Percentiles rank a stretch among this genome's conserved stretches.
These are phyloP conservation scores for Aspergillus costaricaensis DNA, from an alignment of 2,329 filamentous ascomycete genomes.

Conservation along the genomic window DNA sequence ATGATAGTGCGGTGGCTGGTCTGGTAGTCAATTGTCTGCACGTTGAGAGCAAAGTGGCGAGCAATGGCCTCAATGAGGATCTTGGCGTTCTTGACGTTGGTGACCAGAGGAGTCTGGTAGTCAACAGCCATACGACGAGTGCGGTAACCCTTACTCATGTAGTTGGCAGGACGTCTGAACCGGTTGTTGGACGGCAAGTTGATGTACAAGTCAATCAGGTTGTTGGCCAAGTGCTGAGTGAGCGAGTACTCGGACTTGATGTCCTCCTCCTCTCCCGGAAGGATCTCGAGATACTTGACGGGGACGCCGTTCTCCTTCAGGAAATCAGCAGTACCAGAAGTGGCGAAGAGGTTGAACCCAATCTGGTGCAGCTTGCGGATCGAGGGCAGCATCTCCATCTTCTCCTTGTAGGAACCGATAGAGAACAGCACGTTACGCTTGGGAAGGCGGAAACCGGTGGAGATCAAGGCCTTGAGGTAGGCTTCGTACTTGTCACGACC, in stretches of 20 bases:
- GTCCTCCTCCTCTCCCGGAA: conserved; percentile 74
- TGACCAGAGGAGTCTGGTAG: conserved; percentile 94
- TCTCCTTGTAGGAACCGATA: conserved; percentile 96
- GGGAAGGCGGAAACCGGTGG: conserved; percentile 93
- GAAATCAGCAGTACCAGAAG: conserved; percentile 94
- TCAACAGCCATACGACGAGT: conserved; percentile 98
- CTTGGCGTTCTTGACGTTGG: conserved; percentile 99
- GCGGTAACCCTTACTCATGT: conserved; percentile 97
- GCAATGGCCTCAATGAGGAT: conserved; percentile 92
- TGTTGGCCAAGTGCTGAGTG: conserved; percentile 94
- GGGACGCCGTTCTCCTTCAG: conserved; percentile 88
- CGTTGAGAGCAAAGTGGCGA: conserved; percentile 80
- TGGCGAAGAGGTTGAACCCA: conserved; percentile 94
- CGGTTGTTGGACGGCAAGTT: conserved; percentile 98
- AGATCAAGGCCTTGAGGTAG: conserved; percentile 93
- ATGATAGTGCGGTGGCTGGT: conserved; percentile 78
- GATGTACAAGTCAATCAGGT: conserved; percentile 98
- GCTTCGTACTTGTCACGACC: conserved; percentile 95
- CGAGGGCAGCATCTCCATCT: conserved; percentile 93
- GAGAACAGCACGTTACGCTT: conserved; percentile 95
- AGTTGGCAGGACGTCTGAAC: conserved; percentile 93
- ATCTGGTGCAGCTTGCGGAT: conserved; percentile 85
- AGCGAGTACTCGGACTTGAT: conserved; percentile 96
- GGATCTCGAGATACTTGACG: conserved; percentile 89
- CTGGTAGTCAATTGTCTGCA: conserved; percentile 85